Evolutionary conservation across 495 filamentous ascomycete genomes (phyloP).

Genomic region (Penicillium samsonianum): DNA sequence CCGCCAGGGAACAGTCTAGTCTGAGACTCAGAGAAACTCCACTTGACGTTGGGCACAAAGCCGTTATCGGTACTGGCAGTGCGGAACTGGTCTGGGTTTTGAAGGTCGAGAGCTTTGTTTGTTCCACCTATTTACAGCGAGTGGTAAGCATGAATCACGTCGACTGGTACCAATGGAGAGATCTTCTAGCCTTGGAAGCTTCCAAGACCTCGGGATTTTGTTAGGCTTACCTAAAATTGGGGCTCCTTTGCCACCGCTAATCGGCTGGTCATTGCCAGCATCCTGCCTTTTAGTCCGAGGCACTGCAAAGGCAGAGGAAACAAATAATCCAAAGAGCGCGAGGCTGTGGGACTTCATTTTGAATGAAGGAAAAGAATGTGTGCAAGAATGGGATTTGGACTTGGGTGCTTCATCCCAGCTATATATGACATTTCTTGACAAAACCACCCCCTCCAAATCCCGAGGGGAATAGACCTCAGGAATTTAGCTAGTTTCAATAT

Average conservation of each 20-base stretch:
- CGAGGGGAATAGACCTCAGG: not conserved
- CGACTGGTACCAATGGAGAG: not conserved
- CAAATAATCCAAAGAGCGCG: slow-evolving; percentile 17
- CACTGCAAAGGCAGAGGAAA: slow-evolving; percentile 27
- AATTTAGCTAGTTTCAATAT: not conserved
- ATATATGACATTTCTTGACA: slow-evolving; percentile 5
- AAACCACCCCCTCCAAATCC: not conserved
- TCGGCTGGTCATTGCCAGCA: slow-evolving; percentile 55
- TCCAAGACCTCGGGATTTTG: too few relatives aligned
- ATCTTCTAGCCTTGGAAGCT: not conserved
- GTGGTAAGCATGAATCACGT: not conserved
- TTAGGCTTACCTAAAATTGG: slow-evolving; percentile 53
- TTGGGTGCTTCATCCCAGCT: not conserved
- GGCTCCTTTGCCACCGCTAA: slow-evolving; percentile 55
- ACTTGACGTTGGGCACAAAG: slow-evolving; percentile 61
- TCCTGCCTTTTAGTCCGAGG: slow-evolving; percentile 31
- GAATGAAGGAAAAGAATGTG: not conserved
- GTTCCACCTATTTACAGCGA: slow-evolving; percentile 30
- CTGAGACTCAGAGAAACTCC: slow-evolving; percentile 65
- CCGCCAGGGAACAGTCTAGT: slow-evolving; percentile 60
- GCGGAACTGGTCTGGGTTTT: slow-evolving; percentile 62
- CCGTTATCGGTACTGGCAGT: slow-evolving; percentile 59
- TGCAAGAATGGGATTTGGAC: not conserved
- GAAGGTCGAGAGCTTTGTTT: slow-evolving; percentile 45
- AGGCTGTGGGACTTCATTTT: slow-evolving; percentile 26